phyloP scores from a whole-genome alignment of 1,284 basidiomycete genomes.

The Cryptococcus sp. region DNA sequence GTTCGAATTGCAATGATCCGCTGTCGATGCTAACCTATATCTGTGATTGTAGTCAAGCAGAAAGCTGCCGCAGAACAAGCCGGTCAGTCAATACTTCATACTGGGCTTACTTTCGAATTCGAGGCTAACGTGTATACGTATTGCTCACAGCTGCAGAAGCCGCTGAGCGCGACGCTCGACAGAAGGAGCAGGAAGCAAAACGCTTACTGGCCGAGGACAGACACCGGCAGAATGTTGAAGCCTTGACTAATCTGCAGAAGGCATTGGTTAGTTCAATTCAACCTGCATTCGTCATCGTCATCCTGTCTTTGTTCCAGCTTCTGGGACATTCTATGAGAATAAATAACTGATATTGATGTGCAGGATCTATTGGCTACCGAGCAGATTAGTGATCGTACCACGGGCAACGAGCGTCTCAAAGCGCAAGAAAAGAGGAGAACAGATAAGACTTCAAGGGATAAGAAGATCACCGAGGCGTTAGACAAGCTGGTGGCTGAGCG shows the following conservation, averaged over 20 bases:
- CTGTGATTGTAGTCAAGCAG: constrained; percentile 31
- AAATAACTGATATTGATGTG: background rate
- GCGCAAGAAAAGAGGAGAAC: constrained; percentile 42
- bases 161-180: constrained; percentile 33
- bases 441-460: constrained; percentile 41
- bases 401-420: constrained; percentile 34
- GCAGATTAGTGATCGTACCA: constrained; percentile 31
- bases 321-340: background rate
- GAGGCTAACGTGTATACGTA: constrained; percentile 6
- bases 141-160: constrained; percentile 29
- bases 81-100: constrained; percentile 20
- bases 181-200: constrained; percentile 29
- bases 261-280: constrained; percentile 31
- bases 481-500: constrained; percentile 43
- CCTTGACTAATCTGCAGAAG: constrained; percentile 40
- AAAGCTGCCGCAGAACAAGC: constrained; percentile 47
- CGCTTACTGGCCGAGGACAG: constrained; percentile 44
- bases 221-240: constrained; percentile 40
- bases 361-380: constrained; percentile 43
- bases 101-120: background rate
- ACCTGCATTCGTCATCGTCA: background rate
- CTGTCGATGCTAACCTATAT: background rate
- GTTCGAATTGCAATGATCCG: too few species aligned
- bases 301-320: background rate
- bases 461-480: constrained; percentile 47